These are phyloP conservation scores for Blastocystis sp. DNA, from an alignment of 352 stramenopile species.

Conservation along the genomic window DNA sequence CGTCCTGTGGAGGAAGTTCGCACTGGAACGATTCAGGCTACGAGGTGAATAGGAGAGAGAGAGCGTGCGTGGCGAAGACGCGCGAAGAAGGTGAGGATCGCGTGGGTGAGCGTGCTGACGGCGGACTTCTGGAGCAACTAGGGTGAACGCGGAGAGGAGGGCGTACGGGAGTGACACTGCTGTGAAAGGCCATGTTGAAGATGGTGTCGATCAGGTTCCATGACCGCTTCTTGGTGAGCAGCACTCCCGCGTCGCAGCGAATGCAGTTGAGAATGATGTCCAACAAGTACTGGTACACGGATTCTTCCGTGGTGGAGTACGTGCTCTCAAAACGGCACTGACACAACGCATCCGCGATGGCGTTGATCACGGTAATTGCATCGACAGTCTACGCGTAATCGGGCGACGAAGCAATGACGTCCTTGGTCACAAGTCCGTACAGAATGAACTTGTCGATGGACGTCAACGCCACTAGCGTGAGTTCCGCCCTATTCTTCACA, in stretches of 20 bases:
- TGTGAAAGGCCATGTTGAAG: constrained; percentile 90
- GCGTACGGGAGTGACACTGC: constrained; percentile 76
- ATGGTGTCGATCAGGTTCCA: constrained; percentile 94
- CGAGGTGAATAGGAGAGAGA: background rate
- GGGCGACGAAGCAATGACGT: constrained; percentile 75
- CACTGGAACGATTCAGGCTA: constrained; percentile 49
- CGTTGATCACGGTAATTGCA: constrained; percentile 88
- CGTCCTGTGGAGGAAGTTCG: background rate
- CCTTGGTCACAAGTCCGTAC: constrained; percentile 91
- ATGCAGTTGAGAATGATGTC: constrained; percentile 93
- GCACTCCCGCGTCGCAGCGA: constrained; percentile 85
- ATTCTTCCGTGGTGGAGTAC: constrained; percentile 87
- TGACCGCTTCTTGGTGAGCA: constrained; percentile 88
- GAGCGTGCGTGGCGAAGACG: constrained; percentile 77
- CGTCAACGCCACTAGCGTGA: constrained; percentile 92
- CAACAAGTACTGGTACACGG: constrained; percentile 91
- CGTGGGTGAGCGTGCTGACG: constrained; percentile 92
- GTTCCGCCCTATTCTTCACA: constrained; percentile 82
- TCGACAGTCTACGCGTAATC: constrained; percentile 78
- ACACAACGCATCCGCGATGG: constrained; percentile 88
- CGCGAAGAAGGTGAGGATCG: constrained; percentile 94
- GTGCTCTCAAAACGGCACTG: constrained; percentile 94
- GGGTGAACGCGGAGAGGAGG: constrained; percentile 30
- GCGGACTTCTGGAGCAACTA: constrained; percentile 90
- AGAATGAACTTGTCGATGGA: constrained; percentile 97